Evolutionary conservation across 2,329 filamentous ascomycete genomes (phyloP).

Genomic region (Ophidiomyces ophidiicola): DNA sequence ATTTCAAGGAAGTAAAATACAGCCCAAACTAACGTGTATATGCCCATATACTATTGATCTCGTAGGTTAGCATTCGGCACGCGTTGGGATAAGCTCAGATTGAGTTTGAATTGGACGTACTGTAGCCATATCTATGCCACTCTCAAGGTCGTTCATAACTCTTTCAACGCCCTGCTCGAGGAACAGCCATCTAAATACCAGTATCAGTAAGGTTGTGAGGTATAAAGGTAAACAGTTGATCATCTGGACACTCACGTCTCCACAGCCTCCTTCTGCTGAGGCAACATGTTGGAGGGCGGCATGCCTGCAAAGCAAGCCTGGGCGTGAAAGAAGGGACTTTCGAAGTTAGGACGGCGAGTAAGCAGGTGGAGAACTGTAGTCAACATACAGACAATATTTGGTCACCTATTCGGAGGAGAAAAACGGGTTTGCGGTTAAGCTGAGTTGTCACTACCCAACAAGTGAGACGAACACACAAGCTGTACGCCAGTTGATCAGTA

Average conservation of each 20-base stretch:
- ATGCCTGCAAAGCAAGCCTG: conserved; percentile 18
- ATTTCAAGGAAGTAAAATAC: conserved; percentile 8
- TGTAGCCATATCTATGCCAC: conserved; percentile 86
- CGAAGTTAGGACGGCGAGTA: no score
- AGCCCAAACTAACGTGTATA: conserved; percentile 72
- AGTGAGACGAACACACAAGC: background rate
- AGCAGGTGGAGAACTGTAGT: no score
- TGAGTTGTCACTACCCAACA: conserved; percentile 1
- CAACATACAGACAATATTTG: no score
- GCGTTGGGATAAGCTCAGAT: conserved; percentile 13
- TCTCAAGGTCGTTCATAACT: conserved; percentile 85
- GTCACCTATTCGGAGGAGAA: no score
- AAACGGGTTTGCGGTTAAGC: background rate
- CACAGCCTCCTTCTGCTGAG: conserved; percentile 46
- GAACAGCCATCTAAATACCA: conserved; percentile 62
- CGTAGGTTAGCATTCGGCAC: conserved; percentile 6
- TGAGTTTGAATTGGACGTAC: conserved; percentile 35
- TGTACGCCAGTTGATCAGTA: background rate
- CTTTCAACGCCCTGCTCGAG: conserved; percentile 76
- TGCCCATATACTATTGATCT: conserved; percentile 66
- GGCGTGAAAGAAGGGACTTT: conserved; percentile 4
- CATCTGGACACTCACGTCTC: conserved; percentile 43
- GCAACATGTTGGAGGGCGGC: conserved; percentile 30
- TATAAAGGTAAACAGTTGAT: background rate
- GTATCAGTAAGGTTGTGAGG: background rate